Evolutionary conservation across 768 basidiomycete genomes (phyloP).

Genomic region (Phylloporus arenicola): DNA sequence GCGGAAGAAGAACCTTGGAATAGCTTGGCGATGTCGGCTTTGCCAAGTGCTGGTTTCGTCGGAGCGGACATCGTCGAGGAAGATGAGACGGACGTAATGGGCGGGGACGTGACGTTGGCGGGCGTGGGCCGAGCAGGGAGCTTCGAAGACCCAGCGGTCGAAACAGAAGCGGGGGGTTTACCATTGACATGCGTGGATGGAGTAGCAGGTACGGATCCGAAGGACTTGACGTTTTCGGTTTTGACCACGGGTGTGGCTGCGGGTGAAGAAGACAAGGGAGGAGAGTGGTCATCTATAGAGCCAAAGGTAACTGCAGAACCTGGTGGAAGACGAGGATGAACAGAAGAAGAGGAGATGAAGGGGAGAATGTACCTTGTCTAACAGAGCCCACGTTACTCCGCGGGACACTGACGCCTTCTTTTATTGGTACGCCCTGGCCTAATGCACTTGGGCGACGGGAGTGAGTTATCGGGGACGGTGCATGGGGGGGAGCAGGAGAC

Average conservation of each 20-base stretch:
- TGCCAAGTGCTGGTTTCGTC: slow-evolving; percentile 27
- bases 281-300: slow-evolving; percentile 76
- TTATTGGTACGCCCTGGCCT: slow-evolving; percentile 64
- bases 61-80: slow-evolving; percentile 34
- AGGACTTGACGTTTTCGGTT: slow-evolving; percentile 72
- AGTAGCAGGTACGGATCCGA: slow-evolving; percentile 67
- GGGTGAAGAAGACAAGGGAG: slow-evolving; percentile 79
- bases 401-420: slow-evolving; percentile 74
- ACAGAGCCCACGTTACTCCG: slow-evolving; percentile 56
- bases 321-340: slow-evolving; percentile 23
- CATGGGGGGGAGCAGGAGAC: slow-evolving; percentile 61
- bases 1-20: slow-evolving; percentile 35
- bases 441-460: slow-evolving; percentile 76
- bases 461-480: slow-evolving; percentile 49
- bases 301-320: slow-evolving; percentile 80
- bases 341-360: neutral
- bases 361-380: slow-evolving; percentile 56
- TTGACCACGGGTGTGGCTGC: slow-evolving; percentile 60
- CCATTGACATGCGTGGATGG: slow-evolving; percentile 53
- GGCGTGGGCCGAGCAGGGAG: slow-evolving; percentile 26
- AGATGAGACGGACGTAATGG: slow-evolving; percentile 29
- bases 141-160: slow-evolving; percentile 36
- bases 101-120: slow-evolving; percentile 26
- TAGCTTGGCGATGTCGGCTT: slow-evolving; percentile 37
- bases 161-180: slow-evolving; percentile 46